A percentile compares a stretch with the other conserved stretches of the same genome.
These are phyloP conservation scores for Neurospora hispaniola DNA, from an alignment of 495 filamentous ascomycete species.

Conservation along the genomic window DNA sequence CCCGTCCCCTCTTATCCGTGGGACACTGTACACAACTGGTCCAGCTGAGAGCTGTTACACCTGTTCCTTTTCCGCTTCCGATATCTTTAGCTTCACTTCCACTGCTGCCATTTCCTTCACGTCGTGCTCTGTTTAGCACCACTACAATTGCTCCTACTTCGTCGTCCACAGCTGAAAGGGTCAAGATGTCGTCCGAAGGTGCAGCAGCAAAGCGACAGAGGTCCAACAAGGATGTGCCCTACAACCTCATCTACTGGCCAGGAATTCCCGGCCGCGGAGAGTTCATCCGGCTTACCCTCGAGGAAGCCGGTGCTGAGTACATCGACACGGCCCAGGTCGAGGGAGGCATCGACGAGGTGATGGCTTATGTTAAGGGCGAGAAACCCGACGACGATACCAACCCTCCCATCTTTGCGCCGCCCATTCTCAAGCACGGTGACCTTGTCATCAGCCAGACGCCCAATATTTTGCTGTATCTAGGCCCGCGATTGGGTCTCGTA, in stretches of 20 bases:
- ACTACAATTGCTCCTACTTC: background rate
- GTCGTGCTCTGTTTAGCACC: background rate
- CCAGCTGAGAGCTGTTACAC: background rate
- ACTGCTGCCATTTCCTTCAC: background rate
- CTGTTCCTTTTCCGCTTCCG: background rate
- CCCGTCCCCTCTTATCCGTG: background rate
- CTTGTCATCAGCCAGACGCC: conserved; percentile 52
- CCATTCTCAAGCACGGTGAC: conserved; percentile 46
- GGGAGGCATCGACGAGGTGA: conserved; percentile 27
- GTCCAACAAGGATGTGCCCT: conserved; percentile 32
- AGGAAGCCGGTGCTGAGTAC: conserved; percentile 49
- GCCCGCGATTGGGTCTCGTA: conserved; percentile 40
- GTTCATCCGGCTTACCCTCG: conserved; percentile 52
- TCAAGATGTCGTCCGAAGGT: conserved; percentile 8
- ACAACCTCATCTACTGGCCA: conserved; percentile 57
- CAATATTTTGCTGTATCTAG: conserved; percentile 55
- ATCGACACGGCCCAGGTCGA: conserved; percentile 41
- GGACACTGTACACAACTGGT: background rate
- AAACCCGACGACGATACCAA: conserved; percentile 36
- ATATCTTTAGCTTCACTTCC: background rate
- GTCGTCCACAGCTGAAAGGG: background rate
- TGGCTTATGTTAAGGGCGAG: conserved; percentile 22
- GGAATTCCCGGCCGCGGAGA: conserved; percentile 55
- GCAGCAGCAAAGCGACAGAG: conserved; percentile 26
- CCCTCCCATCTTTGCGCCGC: conserved; percentile 51